phyloP scores from a whole-genome alignment of 2,329 filamentous ascomycete genomes.

The Celoporthe dispersa region DNA sequence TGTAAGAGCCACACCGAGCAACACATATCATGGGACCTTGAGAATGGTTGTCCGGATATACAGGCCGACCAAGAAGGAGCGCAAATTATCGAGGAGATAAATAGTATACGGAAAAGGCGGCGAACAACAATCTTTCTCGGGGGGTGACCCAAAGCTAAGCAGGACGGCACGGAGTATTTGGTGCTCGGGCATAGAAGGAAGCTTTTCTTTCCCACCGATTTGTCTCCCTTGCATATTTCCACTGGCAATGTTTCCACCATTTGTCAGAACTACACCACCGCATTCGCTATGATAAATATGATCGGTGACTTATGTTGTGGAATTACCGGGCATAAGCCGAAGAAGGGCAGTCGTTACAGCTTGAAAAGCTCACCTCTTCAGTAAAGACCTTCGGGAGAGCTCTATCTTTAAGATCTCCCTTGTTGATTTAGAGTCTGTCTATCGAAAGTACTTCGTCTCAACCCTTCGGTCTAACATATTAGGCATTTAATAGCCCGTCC shows the following conservation, averaged over 20 bases:
- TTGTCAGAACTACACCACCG: neutral
- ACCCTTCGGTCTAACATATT: neutral
- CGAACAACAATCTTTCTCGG: neutral
- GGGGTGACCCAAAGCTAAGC: neutral
- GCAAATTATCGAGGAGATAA: neutral
- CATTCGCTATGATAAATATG: neutral
- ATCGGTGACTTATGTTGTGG: neutral
- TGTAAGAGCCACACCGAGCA: neutral
- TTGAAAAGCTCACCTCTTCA: neutral
- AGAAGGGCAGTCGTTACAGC: neutral
- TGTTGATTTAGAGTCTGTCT: neutral
- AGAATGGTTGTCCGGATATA: neutral
- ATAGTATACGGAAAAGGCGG: neutral
- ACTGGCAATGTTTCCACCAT: neutral
- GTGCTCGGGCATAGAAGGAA: neutral
- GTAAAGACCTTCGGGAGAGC: neutral
- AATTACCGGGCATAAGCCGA: neutral
- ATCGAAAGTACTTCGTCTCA: neutral
- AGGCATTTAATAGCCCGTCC: neutral
- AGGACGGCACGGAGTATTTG: constrained; percentile 5
- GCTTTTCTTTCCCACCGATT: neutral
- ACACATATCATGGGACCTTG: neutral
- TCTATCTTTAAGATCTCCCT: neutral
- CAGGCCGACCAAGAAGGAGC: neutral
- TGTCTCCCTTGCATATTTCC: neutral